Evolutionary conservation across 139 green algal species (phyloP), one percentile per base, ranked within the genome.

Genomic region (Penium margaritaceum): DNA sequence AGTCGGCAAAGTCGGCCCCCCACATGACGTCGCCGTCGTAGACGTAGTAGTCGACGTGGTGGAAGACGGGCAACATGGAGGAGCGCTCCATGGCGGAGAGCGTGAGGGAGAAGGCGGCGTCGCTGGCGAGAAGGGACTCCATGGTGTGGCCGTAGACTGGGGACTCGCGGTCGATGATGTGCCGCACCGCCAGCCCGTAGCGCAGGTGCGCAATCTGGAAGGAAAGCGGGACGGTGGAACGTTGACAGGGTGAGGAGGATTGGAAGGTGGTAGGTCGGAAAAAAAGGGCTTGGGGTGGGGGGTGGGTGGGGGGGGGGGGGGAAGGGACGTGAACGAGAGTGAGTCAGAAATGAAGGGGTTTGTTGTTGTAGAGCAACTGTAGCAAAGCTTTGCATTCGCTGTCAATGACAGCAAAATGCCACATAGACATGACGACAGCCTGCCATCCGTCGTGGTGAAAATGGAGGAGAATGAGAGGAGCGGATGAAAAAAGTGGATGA

Each of bases 31-130:
- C 72, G 5, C 63, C 63, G 14, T 79, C 72, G 32, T 74, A 33
- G 27, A 79, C 41, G 57, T 62, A 79, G 44, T 79, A 79, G 30
- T 79, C 72, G 41, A n/a, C n/a, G n/a, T n/a, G n/a, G 46, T 75
- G 63, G 62, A 79, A 79, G 37, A 79, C 54, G 62, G 41, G 36
- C 62, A 66, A 38, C 63, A 79, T 74, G 53, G 63, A 75, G 21
- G 72, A 32, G 15, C 63, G 36, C 51, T 79, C 72, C 9, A 65
- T 79, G 65, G 63, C 72, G 37, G 75, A 30, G 54, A 79, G 19
- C 27, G 67, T 66, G 17, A 79, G 27, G 14, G 63, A 63, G 62
- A 79, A 79, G 65, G 38, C 46, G 19, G 72, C 72, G 30, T 79
- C 72, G 53, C 63, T 32, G 4, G 51, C 72, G 17, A 35, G 30